A percentile compares a stretch with the other conserved stretches of the same genome.
Conservation (phyloP, 2,329 filamentous ascomycete genomes). For the Scedosporium apiospermum region DNA sequence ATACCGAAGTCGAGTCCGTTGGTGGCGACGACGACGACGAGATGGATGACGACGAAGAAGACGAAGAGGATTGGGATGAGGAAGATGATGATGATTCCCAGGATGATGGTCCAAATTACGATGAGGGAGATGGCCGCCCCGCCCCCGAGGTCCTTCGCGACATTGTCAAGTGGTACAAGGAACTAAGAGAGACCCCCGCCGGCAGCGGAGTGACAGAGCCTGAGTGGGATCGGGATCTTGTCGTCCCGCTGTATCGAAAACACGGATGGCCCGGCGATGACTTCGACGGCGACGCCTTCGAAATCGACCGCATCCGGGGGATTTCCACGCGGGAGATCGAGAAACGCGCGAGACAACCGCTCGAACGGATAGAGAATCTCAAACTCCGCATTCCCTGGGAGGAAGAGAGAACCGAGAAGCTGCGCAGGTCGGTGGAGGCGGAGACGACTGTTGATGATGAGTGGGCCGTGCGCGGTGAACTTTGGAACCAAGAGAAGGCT, state of each 20-base stretch:
- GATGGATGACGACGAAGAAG: neutral
- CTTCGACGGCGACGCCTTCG: slow-evolving; percentile 14
- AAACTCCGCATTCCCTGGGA: neutral
- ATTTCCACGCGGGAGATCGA: neutral
- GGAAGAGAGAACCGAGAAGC: neutral
- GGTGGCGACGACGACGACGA: neutral
- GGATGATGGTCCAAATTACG: neutral
- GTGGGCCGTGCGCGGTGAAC: neutral
- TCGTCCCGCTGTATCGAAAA: slow-evolving; percentile 11
- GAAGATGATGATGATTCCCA: neutral
- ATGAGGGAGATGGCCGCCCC: neutral
- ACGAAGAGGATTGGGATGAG: neutral
- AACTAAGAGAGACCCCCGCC: slow-evolving; percentile 11
- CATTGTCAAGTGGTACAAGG: slow-evolving; percentile 12
- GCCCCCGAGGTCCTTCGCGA: slow-evolving; percentile 9
- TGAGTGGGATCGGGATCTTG: slow-evolving; percentile 5
- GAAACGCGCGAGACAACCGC: neutral
- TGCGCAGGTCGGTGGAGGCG: neutral
- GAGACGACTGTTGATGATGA: neutral
- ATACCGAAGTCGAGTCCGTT: neutral
- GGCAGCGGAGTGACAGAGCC: neutral
- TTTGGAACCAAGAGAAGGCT: neutral
- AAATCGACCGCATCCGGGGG: slow-evolving; percentile 6
- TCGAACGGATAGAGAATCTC: neutral
- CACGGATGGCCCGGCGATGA: slow-evolving; percentile 13